Evolutionary conservation across 2,329 filamentous ascomycete species (phyloP), one percentile per base, ranked within the genome.

Genomic region (Exophiala sp.): DNA sequence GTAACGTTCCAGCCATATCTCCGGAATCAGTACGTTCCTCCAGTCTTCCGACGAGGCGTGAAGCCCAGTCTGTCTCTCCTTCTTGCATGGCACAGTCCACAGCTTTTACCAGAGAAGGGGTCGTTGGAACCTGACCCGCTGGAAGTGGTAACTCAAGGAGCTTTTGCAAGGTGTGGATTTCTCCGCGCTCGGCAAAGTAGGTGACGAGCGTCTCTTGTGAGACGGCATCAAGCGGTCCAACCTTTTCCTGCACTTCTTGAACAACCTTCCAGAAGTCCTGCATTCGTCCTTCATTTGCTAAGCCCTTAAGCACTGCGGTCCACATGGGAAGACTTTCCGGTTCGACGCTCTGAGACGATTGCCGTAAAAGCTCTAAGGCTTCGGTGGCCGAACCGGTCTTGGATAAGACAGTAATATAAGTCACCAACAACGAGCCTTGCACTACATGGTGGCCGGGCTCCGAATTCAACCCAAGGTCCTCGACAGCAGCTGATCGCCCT

Each of bases 141-240:
- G 71, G 64, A 3, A 84, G 71, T 1, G 79, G 75, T 57, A 79
- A 81, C 18, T 78, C 71, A 63, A 87, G 91, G 82, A 90, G 89
- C 10, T 75, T 67, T 64, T 87, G 85, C 2, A 85, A 85, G 57
- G 82, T 79, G n/a, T 76, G 68, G 3, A 86, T 65, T 43, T 83
- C 74, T 60, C 84, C 73, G 41, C 75, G 76, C 10, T 74, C 68
- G 1, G 85, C 81, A 62, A 85, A 90, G 62, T 86, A 87, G 0
- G 68, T 69, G 2, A 85, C 78, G 66, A 94, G 74, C 33, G 80
- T 63, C 52, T 72, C 65, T 51, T 79, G 76, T 21, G 72, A 71
- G 1, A 52, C 42, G 9, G 65, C 61, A 35, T 72, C 70, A 42
- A 79, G 70, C 3, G 66, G 65, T 42, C 64, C 56, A 18, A 65